Evolutionary conservation across 768 basidiomycete species (phyloP), one percentile per base, ranked within the genome.

Genomic region (Lentinula sp.): DNA sequence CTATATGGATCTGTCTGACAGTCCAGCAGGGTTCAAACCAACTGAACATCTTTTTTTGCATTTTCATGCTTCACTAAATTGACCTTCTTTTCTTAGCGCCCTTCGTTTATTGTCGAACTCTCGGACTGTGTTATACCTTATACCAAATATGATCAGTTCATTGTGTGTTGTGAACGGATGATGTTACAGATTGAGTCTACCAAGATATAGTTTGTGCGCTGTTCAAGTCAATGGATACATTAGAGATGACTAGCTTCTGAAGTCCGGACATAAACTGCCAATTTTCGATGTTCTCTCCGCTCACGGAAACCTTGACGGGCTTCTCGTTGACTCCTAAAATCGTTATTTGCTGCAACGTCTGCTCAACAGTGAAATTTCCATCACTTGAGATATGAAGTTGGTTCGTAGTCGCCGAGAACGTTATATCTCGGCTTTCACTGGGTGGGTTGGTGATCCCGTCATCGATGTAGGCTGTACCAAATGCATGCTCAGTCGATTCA

Each of bases 401-500:
- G 8, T 73, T 69, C 13, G 65, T 65, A 3, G 63, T 61, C 7
- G 76, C 80, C 0, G 63, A 56, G 68, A 89, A 81, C 1, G 66
- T 76, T 58, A 89, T 67, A 7, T 66, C 79, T 57, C 76, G 79
- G 68, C 73, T 80, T 3, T 79, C 76, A n/a, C 80, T 80, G n/a
- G 84, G 84, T 21, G 84, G 83, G 60, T 79, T 68, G 65, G 77
- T 84, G 39, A 83, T 76, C 8, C 89, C 90, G 66, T 91, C 90
- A 68, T 91, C 90, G 18, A 91, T 64, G 67, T 86, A 87, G 0
- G 84, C 83, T 31, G 77, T 72, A 1, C 89, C 89, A 48, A 75
- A 79, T 0, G 88, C 88, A 5, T 68, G 61, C 0, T 83, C 82
- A 39, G 73, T 70, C 10, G 65, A 65, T 23, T 78, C 74, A 57